Evolutionary conservation across 257 asterid genomes (phyloP).

Genomic region (Schizonepeta tenuifolia): DNA sequence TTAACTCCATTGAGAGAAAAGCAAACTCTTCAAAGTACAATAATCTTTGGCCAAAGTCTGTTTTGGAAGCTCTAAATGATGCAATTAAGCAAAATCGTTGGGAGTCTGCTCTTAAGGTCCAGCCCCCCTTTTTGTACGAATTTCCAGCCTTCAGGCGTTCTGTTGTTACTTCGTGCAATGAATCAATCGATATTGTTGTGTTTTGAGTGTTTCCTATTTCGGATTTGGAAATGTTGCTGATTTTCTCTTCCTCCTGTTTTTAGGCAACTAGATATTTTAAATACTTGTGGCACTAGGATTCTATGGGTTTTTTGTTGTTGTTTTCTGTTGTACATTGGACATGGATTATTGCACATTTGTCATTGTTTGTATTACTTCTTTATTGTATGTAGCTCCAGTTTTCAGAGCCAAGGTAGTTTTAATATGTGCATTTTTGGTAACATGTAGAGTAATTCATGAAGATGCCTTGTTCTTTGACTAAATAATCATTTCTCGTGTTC

Average conservation of each 20-base stretch:
- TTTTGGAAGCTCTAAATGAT: conserved; percentile 75
- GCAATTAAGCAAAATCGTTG: conserved; percentile 67
- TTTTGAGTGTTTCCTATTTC: background rate
- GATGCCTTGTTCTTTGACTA: conserved; percentile 25
- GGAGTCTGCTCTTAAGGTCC: conserved; percentile 93
- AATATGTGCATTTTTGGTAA: conserved; percentile 8
- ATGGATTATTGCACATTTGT: conserved; percentile 9
- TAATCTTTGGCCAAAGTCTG: conserved; percentile 82
- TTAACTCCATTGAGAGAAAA: conserved; percentile 66
- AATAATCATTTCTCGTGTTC: background rate
- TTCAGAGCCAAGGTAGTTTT: background rate
- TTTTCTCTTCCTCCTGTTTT: background rate
- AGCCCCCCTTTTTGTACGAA: background rate
- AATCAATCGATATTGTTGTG: background rate
- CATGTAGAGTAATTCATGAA: conserved; percentile 9
- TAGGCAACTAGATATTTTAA: background rate
- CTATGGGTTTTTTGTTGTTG: background rate
- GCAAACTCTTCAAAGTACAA: conserved; percentile 74
- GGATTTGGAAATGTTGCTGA: background rate
- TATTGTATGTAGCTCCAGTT: background rate
- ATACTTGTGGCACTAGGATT: background rate
- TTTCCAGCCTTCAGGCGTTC: background rate
- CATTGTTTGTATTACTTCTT: background rate
- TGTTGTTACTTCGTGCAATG: background rate
- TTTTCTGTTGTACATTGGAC: background rate